Conservation (phyloP, 139 green algal genomes). For the Nannochloris sp. region DNA sequence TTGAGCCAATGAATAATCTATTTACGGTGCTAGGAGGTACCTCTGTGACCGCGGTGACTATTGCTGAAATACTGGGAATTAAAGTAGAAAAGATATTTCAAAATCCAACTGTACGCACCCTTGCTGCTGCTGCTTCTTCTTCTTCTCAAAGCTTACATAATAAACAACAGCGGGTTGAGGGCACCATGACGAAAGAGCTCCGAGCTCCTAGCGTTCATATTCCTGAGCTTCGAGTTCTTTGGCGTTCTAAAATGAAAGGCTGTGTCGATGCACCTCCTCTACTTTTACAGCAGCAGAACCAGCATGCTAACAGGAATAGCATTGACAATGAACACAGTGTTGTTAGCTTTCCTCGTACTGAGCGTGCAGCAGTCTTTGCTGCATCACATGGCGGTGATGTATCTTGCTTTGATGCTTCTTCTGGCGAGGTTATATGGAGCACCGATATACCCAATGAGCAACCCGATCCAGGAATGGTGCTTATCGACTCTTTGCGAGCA, state of each 20-base stretch:
- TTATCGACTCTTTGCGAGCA: not conserved
- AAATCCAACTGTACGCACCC: conserved; percentile 11
- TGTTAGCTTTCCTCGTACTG: no score
- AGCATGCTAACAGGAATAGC: no score
- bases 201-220: no score
- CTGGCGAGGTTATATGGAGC: conserved; percentile 22
- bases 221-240: no score
- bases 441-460: conserved; percentile 2
- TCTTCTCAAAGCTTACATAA: no score
- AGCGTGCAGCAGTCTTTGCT: conserved; percentile 32
- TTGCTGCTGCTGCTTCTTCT: conserved; percentile 3
- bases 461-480: conserved; percentile 26
- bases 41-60: conserved; percentile 21
- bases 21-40: conserved; percentile 30
- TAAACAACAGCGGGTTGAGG: no score
- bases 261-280: no score
- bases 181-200: no score
- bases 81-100: conserved; percentile 14
- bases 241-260: no score
- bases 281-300: no score
- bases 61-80: conserved; percentile 23
- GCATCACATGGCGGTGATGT: conserved; percentile 46
- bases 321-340: no score
- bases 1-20: conserved; percentile 40
- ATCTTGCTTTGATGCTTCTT: conserved; percentile 14